These are phyloP conservation scores for Pelargonium australe DNA, from an alignment of 441 rosid species.

Conservation along the genomic window DNA sequence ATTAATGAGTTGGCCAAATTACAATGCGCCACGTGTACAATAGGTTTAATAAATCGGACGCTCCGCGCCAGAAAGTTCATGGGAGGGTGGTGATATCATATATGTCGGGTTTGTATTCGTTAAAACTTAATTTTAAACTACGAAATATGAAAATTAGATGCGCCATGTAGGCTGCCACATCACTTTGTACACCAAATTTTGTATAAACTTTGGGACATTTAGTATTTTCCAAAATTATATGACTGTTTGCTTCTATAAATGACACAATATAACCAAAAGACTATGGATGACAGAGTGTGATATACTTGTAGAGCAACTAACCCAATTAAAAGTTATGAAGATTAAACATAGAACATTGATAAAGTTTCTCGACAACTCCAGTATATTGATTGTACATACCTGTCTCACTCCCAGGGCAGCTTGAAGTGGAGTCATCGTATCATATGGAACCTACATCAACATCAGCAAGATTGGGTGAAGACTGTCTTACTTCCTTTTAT, in stretches of 20 bases:
- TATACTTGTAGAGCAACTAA: slow-evolving; percentile 1
- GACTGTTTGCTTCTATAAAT: not conserved
- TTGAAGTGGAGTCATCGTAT: slow-evolving; percentile 55
- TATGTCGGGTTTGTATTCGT: too few relatives aligned
- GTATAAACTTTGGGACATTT: too few relatives aligned
- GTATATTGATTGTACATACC: slow-evolving; percentile 26
- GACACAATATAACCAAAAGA: not conserved
- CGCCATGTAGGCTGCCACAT: too few relatives aligned
- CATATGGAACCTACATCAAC: slow-evolving; percentile 48
- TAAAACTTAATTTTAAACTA: too few relatives aligned
- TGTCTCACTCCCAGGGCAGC: slow-evolving; percentile 70
- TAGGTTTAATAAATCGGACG: too few relatives aligned
- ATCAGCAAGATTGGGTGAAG: not conserved
- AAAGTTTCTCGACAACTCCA: not conserved
- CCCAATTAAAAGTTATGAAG: not conserved
- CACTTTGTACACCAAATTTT: too few relatives aligned
- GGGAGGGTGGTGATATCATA: too few relatives aligned
- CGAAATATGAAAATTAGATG: too few relatives aligned
- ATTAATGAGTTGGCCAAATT: too few relatives aligned
- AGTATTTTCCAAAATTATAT: not conserved
- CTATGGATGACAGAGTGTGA: not conserved
- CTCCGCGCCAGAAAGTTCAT: too few relatives aligned
- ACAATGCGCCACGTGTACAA: too few relatives aligned
- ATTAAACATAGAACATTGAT: not conserved
- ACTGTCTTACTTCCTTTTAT: not conserved